Conservation (phyloP, 768 basidiomycete species). For the Russula virescens region DNA sequence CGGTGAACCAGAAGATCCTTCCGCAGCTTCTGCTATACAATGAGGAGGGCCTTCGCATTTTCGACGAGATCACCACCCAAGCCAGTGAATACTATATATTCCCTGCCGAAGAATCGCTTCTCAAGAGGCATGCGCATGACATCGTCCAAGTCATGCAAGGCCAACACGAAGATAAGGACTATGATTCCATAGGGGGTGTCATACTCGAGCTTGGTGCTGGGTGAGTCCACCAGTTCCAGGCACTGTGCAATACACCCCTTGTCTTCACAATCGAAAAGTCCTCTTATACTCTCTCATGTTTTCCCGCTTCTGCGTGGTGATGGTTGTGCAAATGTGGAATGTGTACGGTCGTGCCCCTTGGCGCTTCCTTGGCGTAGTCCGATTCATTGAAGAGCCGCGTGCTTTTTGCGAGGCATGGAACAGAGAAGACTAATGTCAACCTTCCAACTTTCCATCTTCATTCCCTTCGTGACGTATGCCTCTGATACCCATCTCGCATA, state of each 20-base stretch:
- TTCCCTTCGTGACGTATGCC: not conserved
- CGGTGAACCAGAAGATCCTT: constrained; percentile 52
- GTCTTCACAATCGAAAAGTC: not conserved
- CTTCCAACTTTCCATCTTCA: not conserved
- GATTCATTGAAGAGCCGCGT: too few species aligned
- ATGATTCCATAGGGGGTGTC: constrained; percentile 40
- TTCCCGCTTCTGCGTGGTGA: too few species aligned
- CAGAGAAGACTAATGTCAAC: not conserved
- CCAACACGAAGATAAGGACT: constrained; percentile 27
- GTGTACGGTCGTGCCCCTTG: too few species aligned
- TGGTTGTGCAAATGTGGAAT: too few species aligned
- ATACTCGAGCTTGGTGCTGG: constrained; percentile 93
- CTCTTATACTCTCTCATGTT: not conserved
- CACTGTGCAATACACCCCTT: not conserved
- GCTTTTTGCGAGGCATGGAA: not conserved
- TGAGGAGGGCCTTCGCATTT: constrained; percentile 76
- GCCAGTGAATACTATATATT: constrained; percentile 88
- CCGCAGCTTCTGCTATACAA: constrained; percentile 87
- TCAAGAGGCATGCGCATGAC: constrained; percentile 63
- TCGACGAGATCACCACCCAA: constrained; percentile 77
- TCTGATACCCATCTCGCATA: not conserved
- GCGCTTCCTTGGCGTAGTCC: too few species aligned
- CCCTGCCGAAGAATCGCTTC: constrained; percentile 78
- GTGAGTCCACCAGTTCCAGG: constrained; percentile 43
- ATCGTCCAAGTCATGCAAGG: constrained; percentile 72